Percentiles rank a stretch among this genome's conserved stretches.
Evolutionary conservation across 345 rosid species (phyloP).

Genomic region (rapeseed (Brassica napus)): Da-Ae NC_063441.1:11864001-11864500

Average conservation of each 20-base stretch:
- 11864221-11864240: background rate
- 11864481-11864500: conserved; percentile 36
- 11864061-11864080: too few species aligned
- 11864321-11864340: conserved; percentile 26
- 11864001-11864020: too few species aligned
- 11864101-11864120: too few species aligned
- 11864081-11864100: too few species aligned
- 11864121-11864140: too few species aligned
- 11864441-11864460: background rate
- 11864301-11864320: conserved; percentile 16
- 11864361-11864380: conserved; percentile 37
- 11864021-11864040: too few species aligned
- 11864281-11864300: conserved; percentile 31
- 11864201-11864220: background rate
- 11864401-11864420: background rate
- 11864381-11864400: conserved; percentile 16
- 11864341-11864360: conserved; percentile 25
- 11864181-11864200: background rate
- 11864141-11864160: too few species aligned
- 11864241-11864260: background rate
- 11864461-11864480: conserved; percentile 38
- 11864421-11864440: too few species aligned
- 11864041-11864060: too few species aligned
- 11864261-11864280: conserved; percentile 4
- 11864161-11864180: too few species aligned